These are phyloP conservation scores for Hypoxylon sp. DNA, from an alignment of 2,329 filamentous ascomycete species.

Conservation along the genomic window DNA sequence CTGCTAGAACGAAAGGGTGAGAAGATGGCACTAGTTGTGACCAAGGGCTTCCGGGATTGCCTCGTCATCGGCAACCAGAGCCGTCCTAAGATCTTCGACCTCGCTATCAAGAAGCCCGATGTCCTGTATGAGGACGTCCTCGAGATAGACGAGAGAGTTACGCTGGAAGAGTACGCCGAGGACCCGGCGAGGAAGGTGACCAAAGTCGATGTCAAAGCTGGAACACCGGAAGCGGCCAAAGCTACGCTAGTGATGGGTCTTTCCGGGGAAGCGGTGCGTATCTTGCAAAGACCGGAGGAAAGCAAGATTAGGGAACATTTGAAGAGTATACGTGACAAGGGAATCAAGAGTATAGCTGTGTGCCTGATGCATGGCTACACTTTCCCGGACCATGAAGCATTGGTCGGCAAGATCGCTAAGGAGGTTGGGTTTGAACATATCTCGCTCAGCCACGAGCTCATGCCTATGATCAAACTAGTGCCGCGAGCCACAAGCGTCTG, in stretches of 20 bases:
- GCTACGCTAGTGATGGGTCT: conserved; percentile 77
- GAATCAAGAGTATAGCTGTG: conserved; percentile 86
- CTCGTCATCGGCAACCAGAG: conserved; percentile 92
- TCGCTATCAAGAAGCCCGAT: conserved; percentile 88
- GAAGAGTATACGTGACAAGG: conserved; percentile 76
- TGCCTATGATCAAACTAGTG: conserved; percentile 92
- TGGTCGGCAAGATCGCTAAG: conserved; percentile 81
- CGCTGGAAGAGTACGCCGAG: conserved; percentile 91
- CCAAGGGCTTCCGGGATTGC: conserved; percentile 89
- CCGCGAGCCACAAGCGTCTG: conserved; percentile 82
- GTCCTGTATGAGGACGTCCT: conserved; percentile 87
- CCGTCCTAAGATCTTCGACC: conserved; percentile 89
- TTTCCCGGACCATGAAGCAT: conserved; percentile 86
- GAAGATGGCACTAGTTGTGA: conserved; percentile 88
- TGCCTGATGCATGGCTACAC: conserved; percentile 95
- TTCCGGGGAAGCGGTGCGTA: conserved; percentile 81
- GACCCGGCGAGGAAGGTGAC: conserved; percentile 76
- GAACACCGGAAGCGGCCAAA: conserved; percentile 62
- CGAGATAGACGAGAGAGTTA: conserved; percentile 93
- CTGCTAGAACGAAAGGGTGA: conserved; percentile 92
- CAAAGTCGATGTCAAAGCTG: conserved; percentile 68
- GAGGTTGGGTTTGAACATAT: conserved; percentile 89
- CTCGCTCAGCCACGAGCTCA: conserved; percentile 82
- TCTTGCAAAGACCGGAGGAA: conserved; percentile 74
- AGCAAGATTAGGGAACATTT: conserved; percentile 71